Base-by-base conservation (phyloP, 176 grass and related monocot species). In the Triticum turgidum region DNA sequence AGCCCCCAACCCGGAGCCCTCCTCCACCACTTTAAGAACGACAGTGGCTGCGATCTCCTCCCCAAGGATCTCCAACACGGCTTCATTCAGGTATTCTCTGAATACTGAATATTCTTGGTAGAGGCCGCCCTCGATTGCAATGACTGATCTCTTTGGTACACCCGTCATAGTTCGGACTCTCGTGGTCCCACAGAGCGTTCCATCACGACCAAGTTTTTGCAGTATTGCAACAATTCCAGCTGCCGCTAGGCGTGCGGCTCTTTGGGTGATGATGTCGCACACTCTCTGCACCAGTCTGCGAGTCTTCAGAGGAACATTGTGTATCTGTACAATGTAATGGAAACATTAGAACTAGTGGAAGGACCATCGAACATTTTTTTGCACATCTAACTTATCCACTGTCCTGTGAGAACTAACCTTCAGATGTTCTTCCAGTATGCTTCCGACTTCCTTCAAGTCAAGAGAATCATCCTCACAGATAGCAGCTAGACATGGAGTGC, bases 1-100 rank as follows among this genome's bases (percentile, higher is more conserved):
- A 54, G 91, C 93, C 5, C 96, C 96, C 4, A 87, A 92, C 58
- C 84, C 91, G 1, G 96, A 94, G 3, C 96, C 96, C 79, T 98
- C 93, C 44, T 92, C 91, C 61, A 73, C 73, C 18, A 95, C 78
- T 38, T 72, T 87, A 6, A 98, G 79, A 70, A 75, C 70, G n/a
- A 98, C 80, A 20, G 91, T 92, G 45, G 83, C 66, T 4, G 88
- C 84, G 7, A 94, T 35, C 49, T 98, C 93, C 54, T 98, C 96
- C 9, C 93, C 93, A 21, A 98, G 65, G 58, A 98, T 98, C 41
- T 98, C 96, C 7, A 72, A 76, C 9, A 98, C 18, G 5, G 93
- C 91, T 98, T 98, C 91, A 15, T 94, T 82, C 18, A 95, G 35
- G 82, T 94, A 98, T 32, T 95, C 93, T 69, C 81, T 92, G 13